Percentiles rank a stretch among this genome's conserved stretches.
Conservation (phyloP, 306 rosid genomes). For the Phaseolus lunatus region DNA sequence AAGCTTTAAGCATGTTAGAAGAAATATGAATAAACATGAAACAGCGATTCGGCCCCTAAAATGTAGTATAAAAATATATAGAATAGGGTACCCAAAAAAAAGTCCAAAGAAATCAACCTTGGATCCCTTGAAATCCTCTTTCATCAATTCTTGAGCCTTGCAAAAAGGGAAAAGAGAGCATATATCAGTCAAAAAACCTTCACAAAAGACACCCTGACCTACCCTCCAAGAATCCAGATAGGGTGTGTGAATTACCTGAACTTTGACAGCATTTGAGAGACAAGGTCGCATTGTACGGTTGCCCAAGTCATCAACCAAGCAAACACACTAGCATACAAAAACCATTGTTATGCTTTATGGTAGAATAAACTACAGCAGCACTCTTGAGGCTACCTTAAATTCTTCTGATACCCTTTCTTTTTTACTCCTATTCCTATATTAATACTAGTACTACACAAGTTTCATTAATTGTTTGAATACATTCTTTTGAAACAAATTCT, state of each 20-base stretch:
- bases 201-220: neutral
- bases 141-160: slow-evolving; percentile 76
- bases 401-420: neutral
- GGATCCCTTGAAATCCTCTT: slow-evolving; percentile 87
- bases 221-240: neutral
- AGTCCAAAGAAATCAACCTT: slow-evolving; percentile 63
- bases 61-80: neutral
- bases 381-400: neutral
- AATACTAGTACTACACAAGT: too few species aligned
- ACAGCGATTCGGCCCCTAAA: neutral
- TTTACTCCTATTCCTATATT: neutral
- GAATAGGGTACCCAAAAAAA: neutral
- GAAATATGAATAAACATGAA: neutral
- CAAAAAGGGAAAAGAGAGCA: neutral
- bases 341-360: neutral
- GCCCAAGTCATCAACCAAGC: slow-evolving; percentile 85
- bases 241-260: slow-evolving; percentile 61
- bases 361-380: neutral
- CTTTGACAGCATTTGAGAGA: slow-evolving; percentile 87
- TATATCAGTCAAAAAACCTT: neutral
- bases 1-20: slow-evolving; percentile 28
- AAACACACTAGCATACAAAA: slow-evolving; percentile 73
- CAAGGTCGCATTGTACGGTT: slow-evolving; percentile 98
- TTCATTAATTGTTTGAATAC: too few species aligned
- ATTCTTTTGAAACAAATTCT: neutral